phyloP scores from a whole-genome alignment of 768 basidiomycete genomes.

The Calocybe indica region DNA sequence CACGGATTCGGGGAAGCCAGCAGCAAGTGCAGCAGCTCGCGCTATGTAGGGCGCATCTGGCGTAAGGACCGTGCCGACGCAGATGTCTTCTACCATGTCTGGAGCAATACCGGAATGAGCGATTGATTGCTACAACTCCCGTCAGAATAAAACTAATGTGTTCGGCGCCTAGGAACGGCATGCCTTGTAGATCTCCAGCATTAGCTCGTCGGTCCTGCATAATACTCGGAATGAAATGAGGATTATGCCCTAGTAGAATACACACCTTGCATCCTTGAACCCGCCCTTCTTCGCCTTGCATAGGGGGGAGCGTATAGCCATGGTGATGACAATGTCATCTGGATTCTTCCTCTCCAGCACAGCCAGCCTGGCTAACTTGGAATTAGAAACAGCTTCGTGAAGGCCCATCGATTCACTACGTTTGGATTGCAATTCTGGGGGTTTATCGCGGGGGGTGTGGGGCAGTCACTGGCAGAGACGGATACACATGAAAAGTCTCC shows the following conservation, averaged over 20 bases:
- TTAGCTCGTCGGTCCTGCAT: constrained; percentile 67
- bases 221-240: constrained; percentile 8
- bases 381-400: no score
- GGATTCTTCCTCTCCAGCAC: constrained; percentile 52
- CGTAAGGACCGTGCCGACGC: constrained; percentile 72
- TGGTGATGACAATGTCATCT: constrained; percentile 79
- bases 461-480: no score
- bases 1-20: constrained; percentile 74
- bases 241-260: not conserved
- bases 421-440: no score
- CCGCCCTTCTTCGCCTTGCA: constrained; percentile 77
- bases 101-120: constrained; percentile 56
- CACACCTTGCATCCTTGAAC: constrained; percentile 62
- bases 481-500: no score
- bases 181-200: constrained; percentile 79
- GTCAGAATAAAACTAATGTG: constrained; percentile 1
- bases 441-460: no score
- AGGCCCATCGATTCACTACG: no score
- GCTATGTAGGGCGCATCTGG: constrained; percentile 64
- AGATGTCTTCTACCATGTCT: constrained; percentile 65
- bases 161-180: not conserved
- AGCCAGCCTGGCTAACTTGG: constrained; percentile 16
- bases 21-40: constrained; percentile 68
- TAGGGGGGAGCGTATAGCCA: constrained; percentile 72
- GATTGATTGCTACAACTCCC: constrained; percentile 47